Evolutionary conservation across 140 eudicot species (phyloP).

Genomic region (Anethum foeniculum): DNA sequence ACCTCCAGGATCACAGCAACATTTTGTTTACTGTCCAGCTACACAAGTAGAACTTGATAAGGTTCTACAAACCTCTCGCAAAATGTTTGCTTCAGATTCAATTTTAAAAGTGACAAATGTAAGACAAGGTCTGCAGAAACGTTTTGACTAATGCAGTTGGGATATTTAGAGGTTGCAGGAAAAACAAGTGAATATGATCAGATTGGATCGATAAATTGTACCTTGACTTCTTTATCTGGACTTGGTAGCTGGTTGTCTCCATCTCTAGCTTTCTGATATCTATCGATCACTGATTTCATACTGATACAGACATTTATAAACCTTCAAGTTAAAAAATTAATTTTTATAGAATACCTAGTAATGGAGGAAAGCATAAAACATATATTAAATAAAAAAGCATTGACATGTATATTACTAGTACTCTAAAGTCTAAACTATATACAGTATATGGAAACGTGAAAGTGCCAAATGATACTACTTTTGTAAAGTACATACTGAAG

Average conservation of each 20-base stretch:
- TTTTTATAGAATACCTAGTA: not conserved
- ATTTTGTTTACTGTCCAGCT: not conserved
- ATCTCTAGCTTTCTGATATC: not conserved
- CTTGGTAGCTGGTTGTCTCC: not conserved
- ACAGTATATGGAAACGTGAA: not conserved
- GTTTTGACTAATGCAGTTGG: not conserved
- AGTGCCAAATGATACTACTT: not conserved
- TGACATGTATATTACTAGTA: too few species aligned
- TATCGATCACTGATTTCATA: slow-evolving; percentile 3
- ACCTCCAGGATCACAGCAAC: not conserved
- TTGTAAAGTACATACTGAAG: not conserved
- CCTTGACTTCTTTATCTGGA: slow-evolving; percentile 6
- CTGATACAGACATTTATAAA: not conserved
- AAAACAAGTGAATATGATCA: not conserved
- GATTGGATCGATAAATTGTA: not conserved
- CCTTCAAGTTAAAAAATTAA: not conserved
- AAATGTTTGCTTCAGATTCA: not conserved
- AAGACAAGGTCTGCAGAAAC: not conserved
- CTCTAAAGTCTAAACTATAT: too few species aligned
- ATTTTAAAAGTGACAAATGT: not conserved
- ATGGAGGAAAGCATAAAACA: not conserved
- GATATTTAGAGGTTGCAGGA: not conserved
- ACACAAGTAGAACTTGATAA: not conserved
- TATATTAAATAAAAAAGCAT: not conserved
- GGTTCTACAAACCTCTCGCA: not conserved